These are phyloP conservation scores for Annulohypoxylon bovei DNA, from an alignment of 495 filamentous ascomycete genomes.

Conservation along the genomic window DNA sequence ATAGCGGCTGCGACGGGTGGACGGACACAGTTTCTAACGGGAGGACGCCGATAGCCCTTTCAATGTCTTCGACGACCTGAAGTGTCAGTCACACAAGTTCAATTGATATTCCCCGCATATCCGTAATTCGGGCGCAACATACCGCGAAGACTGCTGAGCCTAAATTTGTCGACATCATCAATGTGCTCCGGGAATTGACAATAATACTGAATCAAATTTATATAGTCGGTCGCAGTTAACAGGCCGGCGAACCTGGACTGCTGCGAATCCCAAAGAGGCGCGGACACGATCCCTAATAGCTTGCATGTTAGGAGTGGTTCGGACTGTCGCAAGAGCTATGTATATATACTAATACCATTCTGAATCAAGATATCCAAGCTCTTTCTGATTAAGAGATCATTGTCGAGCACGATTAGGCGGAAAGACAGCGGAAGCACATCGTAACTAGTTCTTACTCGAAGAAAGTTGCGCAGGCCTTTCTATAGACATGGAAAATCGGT, in stretches of 20 bases:
- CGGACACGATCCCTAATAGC: slow-evolving; percentile 89
- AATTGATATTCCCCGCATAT: slow-evolving; percentile 24
- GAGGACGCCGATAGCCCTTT: slow-evolving; percentile 87
- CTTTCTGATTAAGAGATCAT: slow-evolving; percentile 93
- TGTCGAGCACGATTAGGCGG: slow-evolving; percentile 95
- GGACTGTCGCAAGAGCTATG: not conserved
- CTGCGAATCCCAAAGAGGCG: slow-evolving; percentile 96
- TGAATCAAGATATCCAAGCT: slow-evolving; percentile 96
- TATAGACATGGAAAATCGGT: slow-evolving; percentile 51
- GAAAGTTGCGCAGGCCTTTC: slow-evolving; percentile 92
- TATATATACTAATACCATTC: slow-evolving; percentile 71
- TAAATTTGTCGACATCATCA: slow-evolving; percentile 91
- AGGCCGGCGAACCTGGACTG: slow-evolving; percentile 93
- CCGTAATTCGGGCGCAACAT: slow-evolving; percentile 35
- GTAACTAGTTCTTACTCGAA: slow-evolving; percentile 96
- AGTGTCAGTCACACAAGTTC: slow-evolving; percentile 22
- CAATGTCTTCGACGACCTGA: slow-evolving; percentile 75
- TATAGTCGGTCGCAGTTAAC: slow-evolving; percentile 94
- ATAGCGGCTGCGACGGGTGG: slow-evolving; percentile 86
- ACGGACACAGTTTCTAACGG: slow-evolving; percentile 97
- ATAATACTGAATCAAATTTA: slow-evolving; percentile 99
- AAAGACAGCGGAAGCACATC: slow-evolving; percentile 98
- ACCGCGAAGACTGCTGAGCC: slow-evolving; percentile 92
- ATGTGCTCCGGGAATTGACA: slow-evolving; percentile 96
- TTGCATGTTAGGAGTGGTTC: slow-evolving; percentile 27